Percentiles rank a stretch among this genome's conserved stretches.
Evolutionary conservation across 116 monocot genomes (phyloP).

Genomic region (Zostera marina): DNA sequence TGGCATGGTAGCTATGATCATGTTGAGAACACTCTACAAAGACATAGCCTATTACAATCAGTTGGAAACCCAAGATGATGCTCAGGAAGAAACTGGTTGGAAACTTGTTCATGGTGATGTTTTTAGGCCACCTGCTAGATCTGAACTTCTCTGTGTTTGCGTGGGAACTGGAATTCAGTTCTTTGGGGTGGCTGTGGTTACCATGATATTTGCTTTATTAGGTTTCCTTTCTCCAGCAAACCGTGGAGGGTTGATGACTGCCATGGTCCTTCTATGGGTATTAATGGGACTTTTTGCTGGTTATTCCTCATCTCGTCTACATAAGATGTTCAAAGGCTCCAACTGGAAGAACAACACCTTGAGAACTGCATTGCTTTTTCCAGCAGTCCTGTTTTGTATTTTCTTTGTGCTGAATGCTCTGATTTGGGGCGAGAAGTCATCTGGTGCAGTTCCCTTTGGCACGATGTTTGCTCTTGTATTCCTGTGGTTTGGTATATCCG

Average conservation of each 20-base stretch:
- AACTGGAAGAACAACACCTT: conserved; percentile 66
- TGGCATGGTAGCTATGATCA: conserved; percentile 75
- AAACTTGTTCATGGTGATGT: conserved; percentile 61
- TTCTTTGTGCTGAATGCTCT: conserved; percentile 62
- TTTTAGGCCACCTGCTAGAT: conserved; percentile 47
- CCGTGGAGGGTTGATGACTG: conserved; percentile 57
- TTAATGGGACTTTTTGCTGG: conserved; percentile 72
- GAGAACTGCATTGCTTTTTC: conserved; percentile 59
- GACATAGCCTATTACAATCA: conserved; percentile 72
- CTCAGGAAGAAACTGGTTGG: conserved; percentile 65
- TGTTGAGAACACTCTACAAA: conserved; percentile 58
- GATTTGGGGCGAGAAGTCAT: conserved; percentile 72
- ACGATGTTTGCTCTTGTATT: conserved; percentile 66
- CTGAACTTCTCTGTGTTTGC: conserved; percentile 52
- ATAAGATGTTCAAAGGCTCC: conserved; percentile 64
- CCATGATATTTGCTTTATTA: conserved; percentile 57
- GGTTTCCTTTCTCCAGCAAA: conserved; percentile 68
- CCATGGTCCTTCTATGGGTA: conserved; percentile 61
- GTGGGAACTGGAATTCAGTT: conserved; percentile 72
- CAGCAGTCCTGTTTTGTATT: conserved; percentile 41
- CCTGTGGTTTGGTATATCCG: conserved; percentile 73
- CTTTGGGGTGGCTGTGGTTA: conserved; percentile 55
- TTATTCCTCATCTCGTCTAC: conserved; percentile 50
- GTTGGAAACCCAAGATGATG: conserved; percentile 48
- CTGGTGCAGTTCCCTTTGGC: conserved; percentile 75